phyloP scores from a whole-genome alignment of 2,329 filamentous ascomycete genomes.

The Penicillium crustosum region DNA sequence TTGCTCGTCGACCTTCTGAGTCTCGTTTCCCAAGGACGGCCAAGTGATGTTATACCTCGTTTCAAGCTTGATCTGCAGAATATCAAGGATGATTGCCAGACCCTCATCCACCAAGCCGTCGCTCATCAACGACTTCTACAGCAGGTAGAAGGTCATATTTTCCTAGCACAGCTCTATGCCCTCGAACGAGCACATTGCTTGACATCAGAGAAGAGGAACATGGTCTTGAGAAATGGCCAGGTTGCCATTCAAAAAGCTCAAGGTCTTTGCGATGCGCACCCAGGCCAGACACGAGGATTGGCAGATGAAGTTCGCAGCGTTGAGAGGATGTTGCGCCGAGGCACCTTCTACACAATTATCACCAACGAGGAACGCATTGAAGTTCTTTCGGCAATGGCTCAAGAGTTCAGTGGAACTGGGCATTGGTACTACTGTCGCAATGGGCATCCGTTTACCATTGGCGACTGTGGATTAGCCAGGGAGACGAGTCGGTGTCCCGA shows the following conservation, averaged over 20 bases:
- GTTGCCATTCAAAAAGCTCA: constrained; percentile 25
- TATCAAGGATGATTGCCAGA: constrained; percentile 43
- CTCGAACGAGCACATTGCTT: constrained; percentile 38
- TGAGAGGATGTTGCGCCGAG: constrained; percentile 48
- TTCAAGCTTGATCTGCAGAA: constrained; percentile 29
- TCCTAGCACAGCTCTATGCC: constrained; percentile 50
- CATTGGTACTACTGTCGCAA: constrained; percentile 48
- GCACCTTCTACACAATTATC: constrained; percentile 52
- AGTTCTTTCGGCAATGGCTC: constrained; percentile 54
- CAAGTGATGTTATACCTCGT: neutral
- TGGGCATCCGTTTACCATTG: constrained; percentile 57
- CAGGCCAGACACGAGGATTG: constrained; percentile 38
- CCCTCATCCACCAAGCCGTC: constrained; percentile 43
- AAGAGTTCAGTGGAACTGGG: constrained; percentile 53
- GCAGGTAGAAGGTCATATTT: constrained; percentile 54
- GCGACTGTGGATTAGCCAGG: constrained; percentile 68
- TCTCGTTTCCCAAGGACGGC: constrained; percentile 23
- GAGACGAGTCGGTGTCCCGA: constrained; percentile 61
- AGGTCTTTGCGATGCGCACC: constrained; percentile 28
- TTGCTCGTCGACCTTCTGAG: constrained; percentile 48
- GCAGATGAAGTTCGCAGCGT: constrained; percentile 49
- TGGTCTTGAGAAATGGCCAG: constrained; percentile 7
- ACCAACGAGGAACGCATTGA: constrained; percentile 53
- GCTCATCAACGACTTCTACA: constrained; percentile 41
- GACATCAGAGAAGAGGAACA: neutral